These are phyloP conservation scores for Starmerella ratchasimensis DNA, from an alignment of 805 yeast genomes.

Conservation along the genomic window DNA sequence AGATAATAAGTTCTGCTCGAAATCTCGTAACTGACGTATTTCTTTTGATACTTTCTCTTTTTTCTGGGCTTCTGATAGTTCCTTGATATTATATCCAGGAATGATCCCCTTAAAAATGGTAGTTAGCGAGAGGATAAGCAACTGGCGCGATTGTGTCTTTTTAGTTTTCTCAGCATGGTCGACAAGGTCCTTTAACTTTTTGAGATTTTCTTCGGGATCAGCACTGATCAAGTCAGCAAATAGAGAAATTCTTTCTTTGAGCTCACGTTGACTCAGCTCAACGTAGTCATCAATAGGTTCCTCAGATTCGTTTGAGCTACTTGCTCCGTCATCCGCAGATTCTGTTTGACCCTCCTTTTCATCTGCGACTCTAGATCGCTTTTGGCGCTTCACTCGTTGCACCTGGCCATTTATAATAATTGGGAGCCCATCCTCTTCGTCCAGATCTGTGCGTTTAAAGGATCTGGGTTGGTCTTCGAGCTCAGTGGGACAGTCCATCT, in stretches of 20 bases:
- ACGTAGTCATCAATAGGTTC: conserved; percentile 30
- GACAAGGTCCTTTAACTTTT: conserved; percentile 43
- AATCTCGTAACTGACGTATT: conserved; percentile 58
- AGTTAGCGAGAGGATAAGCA: conserved; percentile 64
- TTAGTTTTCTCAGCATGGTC: conserved; percentile 18
- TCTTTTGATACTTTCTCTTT: conserved; percentile 75
- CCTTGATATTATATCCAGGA: conserved; percentile 78
- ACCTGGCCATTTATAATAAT: conserved; percentile 58
- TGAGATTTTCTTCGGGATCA: conserved; percentile 76
- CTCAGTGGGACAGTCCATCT: conserved; percentile 25
- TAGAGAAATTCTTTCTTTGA: conserved; percentile 75
- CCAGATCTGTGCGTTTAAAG: conserved; percentile 26
- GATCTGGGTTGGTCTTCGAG: conserved; percentile 64
- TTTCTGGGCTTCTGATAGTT: conserved; percentile 66
- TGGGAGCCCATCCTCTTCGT: conserved; percentile 60
- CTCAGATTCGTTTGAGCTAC: not conserved
- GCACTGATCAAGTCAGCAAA: conserved; percentile 65
- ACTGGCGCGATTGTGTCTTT: conserved; percentile 44
- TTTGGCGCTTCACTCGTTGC: conserved; percentile 39
- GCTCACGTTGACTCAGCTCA: conserved; percentile 40
- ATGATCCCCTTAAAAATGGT: conserved; percentile 75
- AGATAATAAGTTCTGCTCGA: conserved; percentile 63
- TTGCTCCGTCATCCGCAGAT: conserved; percentile 14
- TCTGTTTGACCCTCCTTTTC: conserved; percentile 20
- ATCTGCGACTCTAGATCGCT: too few species aligned